phyloP scores from a whole-genome alignment of 2,329 filamentous ascomycete genomes.

The Dactylellina leptospora region DNA sequence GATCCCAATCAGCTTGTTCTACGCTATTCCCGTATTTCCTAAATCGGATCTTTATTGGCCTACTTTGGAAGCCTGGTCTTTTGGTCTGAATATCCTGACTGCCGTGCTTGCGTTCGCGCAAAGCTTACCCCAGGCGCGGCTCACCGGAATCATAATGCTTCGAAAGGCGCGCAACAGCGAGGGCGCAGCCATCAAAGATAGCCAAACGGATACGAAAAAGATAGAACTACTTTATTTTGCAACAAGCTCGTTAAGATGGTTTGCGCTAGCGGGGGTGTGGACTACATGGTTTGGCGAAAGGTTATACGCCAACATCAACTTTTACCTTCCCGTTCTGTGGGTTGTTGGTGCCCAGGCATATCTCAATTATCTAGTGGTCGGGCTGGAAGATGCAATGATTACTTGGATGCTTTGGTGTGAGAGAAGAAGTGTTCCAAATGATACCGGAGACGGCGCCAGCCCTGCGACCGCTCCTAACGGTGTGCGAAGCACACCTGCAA shows the following conservation, averaged over 20 bases:
- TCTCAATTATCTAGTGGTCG: conserved; percentile 32
- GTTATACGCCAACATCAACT: conserved; percentile 46
- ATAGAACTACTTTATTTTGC: conserved; percentile 19
- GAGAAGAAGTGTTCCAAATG: background rate
- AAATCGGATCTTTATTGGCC: conserved; percentile 33
- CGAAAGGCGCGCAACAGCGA: background rate
- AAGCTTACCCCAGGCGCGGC: conserved; percentile 33
- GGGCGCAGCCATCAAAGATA: background rate
- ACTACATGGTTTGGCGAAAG: conserved; percentile 46
- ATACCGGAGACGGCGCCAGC: background rate
- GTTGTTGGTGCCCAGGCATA: conserved; percentile 44
- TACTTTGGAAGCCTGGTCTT: conserved; percentile 43
- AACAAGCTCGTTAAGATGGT: conserved; percentile 15
- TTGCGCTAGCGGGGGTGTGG: conserved; percentile 33
- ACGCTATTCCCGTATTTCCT: conserved; percentile 35
- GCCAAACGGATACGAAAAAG: conserved; percentile 1
- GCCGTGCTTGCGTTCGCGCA: conserved; percentile 36
- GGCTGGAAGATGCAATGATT: conserved; percentile 36
- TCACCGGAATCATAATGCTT: conserved; percentile 13
- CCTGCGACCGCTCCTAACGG: background rate
- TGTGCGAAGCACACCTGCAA: background rate
- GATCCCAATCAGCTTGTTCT: conserved; percentile 36
- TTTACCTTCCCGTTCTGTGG: conserved; percentile 47
- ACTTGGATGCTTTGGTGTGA: conserved; percentile 42
- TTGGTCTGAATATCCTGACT: conserved; percentile 39